These are phyloP conservation scores for Clitopilus hobsonii DNA, from an alignment of 768 basidiomycete genomes.

Conservation along the genomic window DNA sequence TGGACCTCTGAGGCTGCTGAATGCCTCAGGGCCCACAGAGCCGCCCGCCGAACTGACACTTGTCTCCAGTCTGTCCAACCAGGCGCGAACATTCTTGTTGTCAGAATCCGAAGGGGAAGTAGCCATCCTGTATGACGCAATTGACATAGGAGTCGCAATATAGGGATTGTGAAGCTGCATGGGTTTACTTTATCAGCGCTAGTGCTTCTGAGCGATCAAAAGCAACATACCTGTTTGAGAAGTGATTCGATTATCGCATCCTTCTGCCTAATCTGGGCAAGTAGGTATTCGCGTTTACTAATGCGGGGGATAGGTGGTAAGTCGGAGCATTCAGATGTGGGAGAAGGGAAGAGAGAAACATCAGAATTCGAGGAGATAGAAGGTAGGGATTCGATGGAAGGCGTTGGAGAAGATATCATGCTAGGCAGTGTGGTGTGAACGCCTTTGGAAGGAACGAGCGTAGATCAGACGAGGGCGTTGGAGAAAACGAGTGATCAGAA, in stretches of 20 bases:
- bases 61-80: slow-evolving; percentile 67
- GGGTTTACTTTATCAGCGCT: slow-evolving; percentile 2
- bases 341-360: slow-evolving; percentile 19
- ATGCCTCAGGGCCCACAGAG: slow-evolving; percentile 36
- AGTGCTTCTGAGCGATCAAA: neutral
- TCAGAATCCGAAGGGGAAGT: slow-evolving; percentile 71
- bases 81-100: slow-evolving; percentile 65
- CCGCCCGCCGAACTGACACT: slow-evolving; percentile 49
- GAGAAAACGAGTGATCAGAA: neutral
- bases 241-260: slow-evolving; percentile 83
- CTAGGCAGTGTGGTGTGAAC: neutral
- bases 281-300: slow-evolving; percentile 83
- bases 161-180: slow-evolving; percentile 77
- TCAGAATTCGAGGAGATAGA: slow-evolving; percentile 17
- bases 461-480: neutral
- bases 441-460: slow-evolving; percentile 4
- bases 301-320: slow-evolving; percentile 31
- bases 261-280: slow-evolving; percentile 84
- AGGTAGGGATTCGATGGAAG: slow-evolving; percentile 13
- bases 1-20: slow-evolving; percentile 35
- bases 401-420: slow-evolving; percentile 16
- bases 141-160: slow-evolving; percentile 71
- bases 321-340: slow-evolving; percentile 29
- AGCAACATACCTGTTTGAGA: slow-evolving; percentile 60
- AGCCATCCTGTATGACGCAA: slow-evolving; percentile 74